Base-by-base conservation (phyloP, 179 eudicot genomes). In the Carnegiea gigantea region DNA sequence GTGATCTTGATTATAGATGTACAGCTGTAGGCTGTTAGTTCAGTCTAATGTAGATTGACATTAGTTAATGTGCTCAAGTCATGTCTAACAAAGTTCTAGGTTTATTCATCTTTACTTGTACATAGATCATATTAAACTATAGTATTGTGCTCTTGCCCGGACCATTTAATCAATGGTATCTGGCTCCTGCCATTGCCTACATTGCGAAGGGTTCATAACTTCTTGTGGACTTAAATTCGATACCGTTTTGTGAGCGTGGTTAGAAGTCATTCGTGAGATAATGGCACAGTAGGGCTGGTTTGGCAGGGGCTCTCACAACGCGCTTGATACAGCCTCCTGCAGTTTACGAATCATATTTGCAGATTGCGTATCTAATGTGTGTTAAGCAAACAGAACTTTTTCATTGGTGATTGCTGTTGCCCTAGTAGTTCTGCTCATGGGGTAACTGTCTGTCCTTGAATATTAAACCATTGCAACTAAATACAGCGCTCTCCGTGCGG, bases 41-140 rank as follows among this genome's bases (percentile, higher is more conserved):
- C 82, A 73, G 83, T 84, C 79, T 76, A 82, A 80, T 84, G 83
- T 87, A 87, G 82, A 75, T 79, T 77, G 79, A 46, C 68, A 46
- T 48, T 79, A 75, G 77, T 76, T 62, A 59, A 59, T 72, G 80
- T 77, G 81, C 81, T 70, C 18, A 51, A 51, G 57, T 13, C 44
- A 78, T 75, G 79, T 59, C 65, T 82, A 59, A 57, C 49, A 59
- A 76, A n/a, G 78, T 72, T 60, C 26, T 62, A 62, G 68, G 36
- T 36, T 70, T 21, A 51, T 76, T 54, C 53, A 77, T 49, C 65
- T 17, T 70, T 79, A 80, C 83, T 49, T 85, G 87, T 82, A 82
- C 83, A 85, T 79, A 70, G 49, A 74, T 76, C 30, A 75, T 54
- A 73, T 81, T 65, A 40, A 40, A 59, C 51, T 38, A 84, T 54